Percentiles rank a stretch among this genome's conserved stretches.
phyloP scores from a whole-genome alignment of 225 moss, liverwort and hornwort genomes.

The Asterella californica region DNA sequence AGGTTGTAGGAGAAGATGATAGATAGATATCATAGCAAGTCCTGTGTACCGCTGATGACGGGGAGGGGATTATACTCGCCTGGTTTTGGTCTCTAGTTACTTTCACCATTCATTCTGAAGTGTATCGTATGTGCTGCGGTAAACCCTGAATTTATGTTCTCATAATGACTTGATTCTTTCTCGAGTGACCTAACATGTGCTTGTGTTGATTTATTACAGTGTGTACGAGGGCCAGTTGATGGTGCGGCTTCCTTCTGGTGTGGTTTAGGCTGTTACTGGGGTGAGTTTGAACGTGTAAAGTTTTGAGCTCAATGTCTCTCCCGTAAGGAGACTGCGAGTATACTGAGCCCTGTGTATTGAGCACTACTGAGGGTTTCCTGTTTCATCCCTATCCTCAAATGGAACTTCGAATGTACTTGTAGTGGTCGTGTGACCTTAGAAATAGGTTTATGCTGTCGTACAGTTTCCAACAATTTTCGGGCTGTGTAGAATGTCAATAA shows the following conservation, averaged over 20 bases:
- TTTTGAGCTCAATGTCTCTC: constrained; percentile 7
- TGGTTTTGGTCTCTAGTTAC: background rate
- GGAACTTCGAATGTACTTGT: constrained; percentile 4
- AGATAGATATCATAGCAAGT: no score
- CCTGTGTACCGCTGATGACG: background rate
- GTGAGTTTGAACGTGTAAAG: constrained; percentile 3
- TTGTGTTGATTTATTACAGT: constrained; percentile 37
- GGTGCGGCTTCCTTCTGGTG: constrained; percentile 94
- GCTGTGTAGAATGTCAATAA: constrained; percentile 2
- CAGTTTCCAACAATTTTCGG: constrained; percentile 8
- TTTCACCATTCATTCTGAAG: background rate
- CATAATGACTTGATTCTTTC: background rate
- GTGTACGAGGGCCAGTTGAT: constrained; percentile 93
- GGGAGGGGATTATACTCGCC: no score
- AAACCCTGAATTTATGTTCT: background rate
- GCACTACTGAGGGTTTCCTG: background rate
- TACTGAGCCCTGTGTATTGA: constrained; percentile 2
- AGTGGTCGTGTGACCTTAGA: constrained; percentile 6
- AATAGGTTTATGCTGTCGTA: background rate
- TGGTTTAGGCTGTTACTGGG: constrained; percentile 48
- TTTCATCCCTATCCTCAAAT: background rate
- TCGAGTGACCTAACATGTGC: background rate
- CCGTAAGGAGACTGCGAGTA: background rate
- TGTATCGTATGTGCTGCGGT: background rate
- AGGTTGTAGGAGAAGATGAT: no score